Percentiles rank a stretch among this genome's conserved stretches.
Evolutionary conservation across 345 rosid species (phyloP).

Genomic region (Sapria himalayana): DNA sequence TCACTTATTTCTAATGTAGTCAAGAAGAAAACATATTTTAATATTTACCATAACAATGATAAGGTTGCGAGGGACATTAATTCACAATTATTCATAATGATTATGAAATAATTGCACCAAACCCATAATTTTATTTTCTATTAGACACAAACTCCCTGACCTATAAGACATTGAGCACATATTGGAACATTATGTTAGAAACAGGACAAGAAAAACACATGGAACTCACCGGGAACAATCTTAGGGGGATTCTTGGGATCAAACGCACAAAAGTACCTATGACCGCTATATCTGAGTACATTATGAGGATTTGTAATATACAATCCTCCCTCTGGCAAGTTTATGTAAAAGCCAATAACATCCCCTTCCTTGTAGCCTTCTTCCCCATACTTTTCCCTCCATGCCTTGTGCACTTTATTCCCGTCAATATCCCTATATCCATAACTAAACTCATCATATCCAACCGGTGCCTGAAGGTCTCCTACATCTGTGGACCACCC

Average conservation of each 20-base stretch:
- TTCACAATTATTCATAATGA: no score
- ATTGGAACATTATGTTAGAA: no score
- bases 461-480: constrained; percentile 93
- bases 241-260: constrained; percentile 70
- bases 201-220: background rate
- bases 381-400: constrained; percentile 68
- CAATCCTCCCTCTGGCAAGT: constrained; percentile 56
- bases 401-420: constrained; percentile 85
- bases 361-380: constrained; percentile 88
- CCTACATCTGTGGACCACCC: constrained; percentile 97
- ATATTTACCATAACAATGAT: no score
- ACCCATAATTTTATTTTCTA: no score
- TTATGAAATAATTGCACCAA: no score
- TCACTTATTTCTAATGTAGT: no score
- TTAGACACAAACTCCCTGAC: background rate
- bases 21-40: no score
- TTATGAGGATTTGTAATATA: constrained; percentile 63
- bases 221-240: constrained; percentile 53
- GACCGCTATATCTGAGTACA: constrained; percentile 75
- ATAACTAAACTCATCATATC: constrained; percentile 75
- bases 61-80: no score
- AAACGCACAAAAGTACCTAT: constrained; percentile 54
- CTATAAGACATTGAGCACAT: no score
- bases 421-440: constrained; percentile 96
- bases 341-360: constrained; percentile 78